Evolutionary conservation across 83 land plant genomes (phyloP), one percentile per base, ranked within the genome.

Genomic region (Isoetes engelmannii): DNA sequence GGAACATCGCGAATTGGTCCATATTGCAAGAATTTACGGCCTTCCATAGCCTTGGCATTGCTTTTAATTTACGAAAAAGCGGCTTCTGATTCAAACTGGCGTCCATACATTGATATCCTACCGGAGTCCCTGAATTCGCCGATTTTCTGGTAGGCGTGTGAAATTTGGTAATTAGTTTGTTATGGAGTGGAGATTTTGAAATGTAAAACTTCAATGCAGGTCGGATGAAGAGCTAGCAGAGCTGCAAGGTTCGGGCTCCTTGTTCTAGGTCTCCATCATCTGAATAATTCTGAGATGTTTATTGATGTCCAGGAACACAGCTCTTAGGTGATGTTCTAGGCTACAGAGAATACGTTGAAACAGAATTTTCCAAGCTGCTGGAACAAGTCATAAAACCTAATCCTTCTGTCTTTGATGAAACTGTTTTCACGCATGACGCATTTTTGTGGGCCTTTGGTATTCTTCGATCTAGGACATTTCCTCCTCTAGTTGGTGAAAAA

Each of bases 371-470:
- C 51, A 80, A 82, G 61, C 75, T 86, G 0, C 75, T 78, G 71
- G 85, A 81, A 53, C 82, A 84, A 62, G 65, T 90, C 5, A 63
- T 94, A 48, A 47, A 67, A 18, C 88, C 90, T 0, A 75, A 90
- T 79, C 77, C 77, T 17, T 37, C 72, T 61, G 79, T 94, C 15
- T 94, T 94, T 69, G 81, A 86, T 48, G 69, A 44, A 44, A 65
- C 57, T 15, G 61, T 79, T 55, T 75, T 84, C 74, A 86, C 88
- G n/a, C 56, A 70, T 20, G 85, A 84, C 18, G 88, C 88, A 28
- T 90, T 94, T 75, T 69, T 84, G 0, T 90, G 98, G 98, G 98
- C 97, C 20, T 94, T 94, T 69, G 97, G 90, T 20, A 83, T 90
- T 21, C 79, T 94, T 45, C 82, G 93, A 73, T 94, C 98, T 5